Base-by-base conservation (phyloP, 2,329 filamentous ascomycete species). In the Chlorencoelia australis region DNA sequence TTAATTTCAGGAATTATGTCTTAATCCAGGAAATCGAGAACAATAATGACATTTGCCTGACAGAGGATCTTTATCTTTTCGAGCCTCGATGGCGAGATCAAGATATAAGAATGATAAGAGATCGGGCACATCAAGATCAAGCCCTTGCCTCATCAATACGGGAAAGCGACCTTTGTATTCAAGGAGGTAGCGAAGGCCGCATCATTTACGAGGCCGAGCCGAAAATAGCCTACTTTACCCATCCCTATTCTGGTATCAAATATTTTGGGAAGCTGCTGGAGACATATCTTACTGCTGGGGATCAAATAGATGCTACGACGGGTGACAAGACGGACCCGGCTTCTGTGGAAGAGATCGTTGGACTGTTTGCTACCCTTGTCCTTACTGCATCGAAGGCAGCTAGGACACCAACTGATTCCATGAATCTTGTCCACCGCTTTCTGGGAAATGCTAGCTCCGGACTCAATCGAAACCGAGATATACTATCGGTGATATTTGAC, bases 11-110 rank as follows among this genome's bases (percentile, higher is more conserved):
- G 27, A 74, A 73, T 22, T 95, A 93, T 49, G 73, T 79, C 42
- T 75, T 88, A 9, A 77, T 82, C 25, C 77, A 82, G 35, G 88
- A 95, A 59, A 85, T 94, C 45, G 83, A 91, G 41, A 88, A 91
- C 47, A 76, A 75, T 17, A 91, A 93, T 49, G 75, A 75, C 13
- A 82, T 95, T 42, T 69, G 73, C 42, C 70, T 95, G 4, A 64
- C 69, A 1, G 65, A 69, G 29, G 69, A 78, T 34, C 62, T 88
- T 6, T 67, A 75, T 2, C 66, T 88, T 3, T 81, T 89, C 54
- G 66, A 43, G 55, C 62, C 34, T 54, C 68, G 40, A 32, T 42
- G 25, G 19, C 30, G 31, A 7, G 36, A 27, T 13, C 11, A 18
- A 5, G 36, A 21, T 31, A 24, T 16, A 31, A 17, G 33, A 18